Evolutionary conservation across 2,329 filamentous ascomycete genomes (phyloP).

Genomic region (Pezicula rhizophila): DNA sequence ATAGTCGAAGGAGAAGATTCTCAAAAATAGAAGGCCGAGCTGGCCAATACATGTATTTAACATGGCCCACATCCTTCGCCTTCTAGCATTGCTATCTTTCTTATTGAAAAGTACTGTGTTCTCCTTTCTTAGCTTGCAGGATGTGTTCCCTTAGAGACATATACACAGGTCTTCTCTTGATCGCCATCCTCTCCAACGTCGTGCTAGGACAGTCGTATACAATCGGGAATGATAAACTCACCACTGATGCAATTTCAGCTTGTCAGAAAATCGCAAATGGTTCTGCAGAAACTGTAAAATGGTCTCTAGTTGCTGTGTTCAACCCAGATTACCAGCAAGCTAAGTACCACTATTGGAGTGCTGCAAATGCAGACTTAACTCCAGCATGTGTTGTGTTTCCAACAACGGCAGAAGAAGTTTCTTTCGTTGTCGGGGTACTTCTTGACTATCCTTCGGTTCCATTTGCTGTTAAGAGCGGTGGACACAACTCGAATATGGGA

Average conservation of each 20-base stretch:
- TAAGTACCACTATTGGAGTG: conserved; percentile 29
- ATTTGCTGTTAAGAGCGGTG: conserved; percentile 32
- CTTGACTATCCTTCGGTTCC: conserved; percentile 23
- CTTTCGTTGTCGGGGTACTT: conserved; percentile 25
- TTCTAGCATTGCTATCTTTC: too few species aligned
- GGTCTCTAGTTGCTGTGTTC: neutral
- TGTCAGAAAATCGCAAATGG: neutral
- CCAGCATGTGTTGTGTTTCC: conserved; percentile 33
- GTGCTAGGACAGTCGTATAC: neutral
- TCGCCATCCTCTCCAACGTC: neutral
- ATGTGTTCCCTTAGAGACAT: too few species aligned
- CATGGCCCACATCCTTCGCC: too few species aligned
- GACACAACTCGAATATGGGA: conserved; percentile 21
- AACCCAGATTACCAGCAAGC: conserved; percentile 11
- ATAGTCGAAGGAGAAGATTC: too few species aligned
- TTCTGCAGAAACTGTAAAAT: neutral
- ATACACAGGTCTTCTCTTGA: neutral
- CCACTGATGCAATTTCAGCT: neutral
- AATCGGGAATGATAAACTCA: neutral
- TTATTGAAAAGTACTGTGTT: too few species aligned
- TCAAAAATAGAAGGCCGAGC: too few species aligned
- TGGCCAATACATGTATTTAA: too few species aligned
- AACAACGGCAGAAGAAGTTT: conserved; percentile 26
- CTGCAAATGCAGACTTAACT: conserved; percentile 22
- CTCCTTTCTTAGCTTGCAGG: too few species aligned